These are phyloP conservation scores for Trichophyton equinum DNA, from an alignment of 2,329 filamentous ascomycete genomes.

Conservation along the genomic window DNA sequence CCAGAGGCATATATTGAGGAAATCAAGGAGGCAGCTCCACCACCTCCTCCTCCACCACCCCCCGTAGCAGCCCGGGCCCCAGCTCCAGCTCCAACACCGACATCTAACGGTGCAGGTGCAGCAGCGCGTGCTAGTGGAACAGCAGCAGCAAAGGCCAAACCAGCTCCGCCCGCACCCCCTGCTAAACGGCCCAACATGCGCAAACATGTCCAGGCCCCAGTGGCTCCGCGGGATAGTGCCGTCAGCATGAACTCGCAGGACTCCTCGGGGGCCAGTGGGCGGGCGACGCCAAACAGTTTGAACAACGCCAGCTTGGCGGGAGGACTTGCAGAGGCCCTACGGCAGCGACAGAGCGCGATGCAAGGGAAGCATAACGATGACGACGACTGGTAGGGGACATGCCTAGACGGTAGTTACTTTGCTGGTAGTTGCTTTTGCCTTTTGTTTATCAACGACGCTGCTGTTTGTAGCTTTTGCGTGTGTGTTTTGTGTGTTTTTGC, in stretches of 20 bases:
- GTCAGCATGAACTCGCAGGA: slow-evolving; percentile 36
- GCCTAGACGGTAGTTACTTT: no score
- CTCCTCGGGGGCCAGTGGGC: slow-evolving; percentile 51
- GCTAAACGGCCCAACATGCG: slow-evolving; percentile 64
- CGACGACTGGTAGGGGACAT: slow-evolving; percentile 48
- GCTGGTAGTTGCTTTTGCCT: background rate
- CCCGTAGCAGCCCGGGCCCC: slow-evolving; percentile 38
- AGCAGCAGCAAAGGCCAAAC: slow-evolving; percentile 47
- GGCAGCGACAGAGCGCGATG: slow-evolving; percentile 65
- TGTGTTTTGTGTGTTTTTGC: background rate
- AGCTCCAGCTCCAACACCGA: slow-evolving; percentile 41
- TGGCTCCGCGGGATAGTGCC: slow-evolving; percentile 54
- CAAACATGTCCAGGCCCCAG: slow-evolving; percentile 48
- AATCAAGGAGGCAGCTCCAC: slow-evolving; percentile 43
- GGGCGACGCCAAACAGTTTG: slow-evolving; percentile 51
- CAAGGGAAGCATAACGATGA: slow-evolving; percentile 55
- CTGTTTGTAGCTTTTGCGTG: background rate
- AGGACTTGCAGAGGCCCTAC: slow-evolving; percentile 64
- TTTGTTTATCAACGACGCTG: background rate
- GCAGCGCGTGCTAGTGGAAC: slow-evolving; percentile 16
- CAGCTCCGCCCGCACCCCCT: slow-evolving; percentile 63
- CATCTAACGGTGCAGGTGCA: slow-evolving; percentile 24
- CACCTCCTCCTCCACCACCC: slow-evolving; percentile 44
- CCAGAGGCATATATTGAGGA: slow-evolving; percentile 92
- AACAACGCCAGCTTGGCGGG: slow-evolving; percentile 53